Evolutionary conservation across 2,329 filamentous ascomycete species (phyloP), one percentile per base, ranked within the genome.

Genomic region (Metarhizium anisopliae): DNA sequence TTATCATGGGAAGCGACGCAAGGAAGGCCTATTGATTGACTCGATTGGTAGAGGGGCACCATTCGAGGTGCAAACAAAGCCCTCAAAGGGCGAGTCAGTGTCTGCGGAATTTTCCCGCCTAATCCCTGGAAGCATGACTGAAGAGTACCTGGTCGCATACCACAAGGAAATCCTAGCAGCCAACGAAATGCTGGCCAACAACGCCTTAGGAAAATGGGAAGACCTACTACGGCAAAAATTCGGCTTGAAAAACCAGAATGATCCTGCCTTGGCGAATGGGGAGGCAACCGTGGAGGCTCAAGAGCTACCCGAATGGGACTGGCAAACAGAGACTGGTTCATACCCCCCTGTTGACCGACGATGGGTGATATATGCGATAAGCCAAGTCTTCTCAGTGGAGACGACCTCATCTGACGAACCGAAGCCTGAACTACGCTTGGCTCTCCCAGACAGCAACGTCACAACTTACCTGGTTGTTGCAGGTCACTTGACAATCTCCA

Each of bases 11-110:
- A 79, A 76, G 59, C 79, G 81, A 68, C 75, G 79, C 42, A 79
- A 79, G 43, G 78, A 82, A 53, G 85, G 86, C 8, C 74, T 89
- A 7, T 72, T 92, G 30, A 86, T 89, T 38, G 87, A 92, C 65
- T 87, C 87, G 0, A 82, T 92, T 54, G 86, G 87, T 2, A 85
- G 85, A 58, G 87, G 86, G 2, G 72, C 75, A 1, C 68, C 70
- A 11, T 63, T 72, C 4, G 72, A 74, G 60, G 61, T 72, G 43
- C 60, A 67, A 18, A 53, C 65, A 6, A 72, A 74, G 59, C 70
- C 65, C 50, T 57, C 55, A 4, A 68, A 67, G 58, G 62, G 62
- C 36, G 68, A 70, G 4, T 64, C 65, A 6, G 51, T 62, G 4
- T 70, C 66, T 4, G 52, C 58, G 4, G 68, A 68, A 52, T 73